Evolutionary conservation across 1,284 basidiomycete genomes (phyloP), one percentile per base, ranked within the genome.

Genomic region (Fomitopsis palustris): DNA sequence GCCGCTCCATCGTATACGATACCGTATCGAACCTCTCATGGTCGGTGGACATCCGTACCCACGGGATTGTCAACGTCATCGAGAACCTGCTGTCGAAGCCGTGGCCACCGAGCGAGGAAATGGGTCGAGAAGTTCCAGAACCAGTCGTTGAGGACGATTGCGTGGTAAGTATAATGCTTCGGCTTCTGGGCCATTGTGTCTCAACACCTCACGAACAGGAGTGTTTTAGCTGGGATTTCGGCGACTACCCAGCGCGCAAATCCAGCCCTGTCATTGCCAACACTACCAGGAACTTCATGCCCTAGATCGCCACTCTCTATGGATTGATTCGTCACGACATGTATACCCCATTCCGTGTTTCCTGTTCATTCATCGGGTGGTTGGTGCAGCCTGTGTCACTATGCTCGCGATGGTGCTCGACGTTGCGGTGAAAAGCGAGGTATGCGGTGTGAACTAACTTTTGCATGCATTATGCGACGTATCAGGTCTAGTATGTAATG

Each of bases 1-100:
- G 95, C 14, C 81, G 84, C 72, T 86, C 87, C 1, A 91, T 97
- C 62, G 73, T 96, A 29, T 98, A 96, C 75, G 95, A 98, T 70
- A 96, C 95, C 0, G 92, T 96, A 41, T 86, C 86, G 4, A 86
- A 92, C 65, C 80, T 90, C 27, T 88, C 88, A 8, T 98, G 95
- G 95, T 67, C 83, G 0, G 89, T 91, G 23, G 87, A 95, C 69
- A 75, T 96, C 47, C 85, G 92, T 25, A 90, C 81, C 19, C 95
- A 98, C 69, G 82, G 87, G 12, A 96, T 98, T 64, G 83, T 86
- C n/a, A 84, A 81, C 58, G 80, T 97, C 43, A 92, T 96, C 62
- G 88, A 93, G 61, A 85, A 85, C 61, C 67, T 98, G 8, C 77
- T 97, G 47, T 77, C 78, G 1, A 77, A 87, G 42, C 89, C 94